Conservation (phyloP, 106 monocot genomes). For the Xerophyta viscosa region DNA sequence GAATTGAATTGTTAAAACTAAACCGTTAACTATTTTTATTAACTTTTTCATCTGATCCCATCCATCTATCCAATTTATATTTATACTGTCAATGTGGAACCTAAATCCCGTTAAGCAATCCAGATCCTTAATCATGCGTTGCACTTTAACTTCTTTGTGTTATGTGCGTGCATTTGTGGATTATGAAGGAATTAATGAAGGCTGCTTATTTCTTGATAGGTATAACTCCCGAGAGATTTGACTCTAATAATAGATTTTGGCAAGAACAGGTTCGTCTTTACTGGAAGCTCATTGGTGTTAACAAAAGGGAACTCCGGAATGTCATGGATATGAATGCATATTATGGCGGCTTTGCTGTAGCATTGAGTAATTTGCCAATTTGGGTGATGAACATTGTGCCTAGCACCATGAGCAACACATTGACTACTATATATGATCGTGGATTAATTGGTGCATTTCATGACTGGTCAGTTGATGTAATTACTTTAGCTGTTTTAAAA, state of each 20-base stretch:
- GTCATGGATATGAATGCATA: conserved; percentile 98
- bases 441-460: conserved; percentile 88
- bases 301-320: conserved; percentile 55
- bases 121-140: too few relatives aligned
- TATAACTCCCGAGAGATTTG: conserved; percentile 44
- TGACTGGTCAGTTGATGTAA: conserved; percentile 80
- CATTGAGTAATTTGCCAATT: conserved; percentile 51
- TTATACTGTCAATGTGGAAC: too few relatives aligned
- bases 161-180: not conserved
- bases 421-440: conserved; percentile 92
- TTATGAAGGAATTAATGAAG: not conserved
- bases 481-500: not conserved
- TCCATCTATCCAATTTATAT: too few relatives aligned
- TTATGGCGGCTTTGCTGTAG: conserved; percentile 90
- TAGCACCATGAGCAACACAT: conserved; percentile 46
- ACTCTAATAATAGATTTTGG: conserved; percentile 61
- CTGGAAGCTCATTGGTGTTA: conserved; percentile 67
- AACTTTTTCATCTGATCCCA: too few relatives aligned
- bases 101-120: too few relatives aligned
- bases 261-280: conserved; percentile 53
- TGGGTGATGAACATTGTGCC: conserved; percentile 99
- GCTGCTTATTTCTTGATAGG: conserved; percentile 24
- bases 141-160: not conserved
- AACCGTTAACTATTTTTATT: too few relatives aligned
- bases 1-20: too few relatives aligned